Base-by-base conservation (phyloP, 208 protist species). In the Trypanosoma vivax region DNA sequence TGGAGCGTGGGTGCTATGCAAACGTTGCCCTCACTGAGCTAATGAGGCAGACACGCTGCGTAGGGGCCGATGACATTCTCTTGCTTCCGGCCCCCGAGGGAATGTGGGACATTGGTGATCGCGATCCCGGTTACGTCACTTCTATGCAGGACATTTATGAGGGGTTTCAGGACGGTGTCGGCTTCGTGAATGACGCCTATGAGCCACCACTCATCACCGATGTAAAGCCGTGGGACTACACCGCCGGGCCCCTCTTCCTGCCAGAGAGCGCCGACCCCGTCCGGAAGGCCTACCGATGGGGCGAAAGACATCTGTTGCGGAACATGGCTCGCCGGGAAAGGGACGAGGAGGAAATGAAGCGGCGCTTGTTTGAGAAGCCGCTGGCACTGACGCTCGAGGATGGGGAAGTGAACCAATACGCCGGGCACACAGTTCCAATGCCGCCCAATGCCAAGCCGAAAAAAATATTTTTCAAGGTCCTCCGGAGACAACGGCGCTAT, bases 11-110 rank as follows among this genome's bases (percentile, higher is more conserved):
- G 23, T 83, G 82, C 52, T 93, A 93, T 49, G 86, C 86, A 5
- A 93, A 93, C 41, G 86, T 93, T 33, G 82, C 81, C 21, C 60
- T 93, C 21, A 80, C 79, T 34, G 81, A 93, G 60, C 60, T 93
- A 24, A 77, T 93, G 74, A 86, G 83, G 50, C 46, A 62, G 38
- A 31, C 59, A 38, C 79, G 74, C 7, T 90, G 86, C 55, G 71
- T 77, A 34, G 86, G 86, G 10, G 50, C 76, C 5, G 79, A 90
- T 54, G 49, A 58, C 24, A 78, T 93, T 54, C 65, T 79, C 2
- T 9, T 66, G 35, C 56, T 84, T 35, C 86, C 86, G 2, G 50
- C 75, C n/a, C 58, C 70, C 6, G 71, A 79, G 14, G 18, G 66
- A 19, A 51, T 76, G 51, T 90, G 86, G 79, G 50, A 63, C 25